Evolutionary conservation across 179 eudicot species (phyloP).

Genomic region (Monotropa hypopitys): DNA sequence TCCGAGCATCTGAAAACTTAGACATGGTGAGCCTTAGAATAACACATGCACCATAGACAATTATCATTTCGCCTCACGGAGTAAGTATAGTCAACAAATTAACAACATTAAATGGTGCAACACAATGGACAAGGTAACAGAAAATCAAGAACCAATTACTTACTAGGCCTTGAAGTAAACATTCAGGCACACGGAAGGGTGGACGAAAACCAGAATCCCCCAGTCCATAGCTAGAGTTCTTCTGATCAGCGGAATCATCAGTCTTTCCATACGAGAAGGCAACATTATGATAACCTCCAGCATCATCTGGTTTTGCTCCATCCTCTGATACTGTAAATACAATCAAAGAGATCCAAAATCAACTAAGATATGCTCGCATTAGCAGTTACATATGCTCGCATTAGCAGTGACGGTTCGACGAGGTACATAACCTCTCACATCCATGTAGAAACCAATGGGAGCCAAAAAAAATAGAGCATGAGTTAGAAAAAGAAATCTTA

Average conservation of each 20-base stretch:
- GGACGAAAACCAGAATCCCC: constrained; percentile 42
- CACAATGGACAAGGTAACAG: constrained; percentile 6
- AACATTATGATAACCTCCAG: constrained; percentile 47
- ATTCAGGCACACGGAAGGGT: constrained; percentile 63
- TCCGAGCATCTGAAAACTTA: constrained; percentile 98
- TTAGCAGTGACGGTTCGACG: constrained; percentile 1
- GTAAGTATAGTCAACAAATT: constrained; percentile 26
- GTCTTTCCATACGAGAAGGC: constrained; percentile 63
- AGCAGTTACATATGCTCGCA: neutral
- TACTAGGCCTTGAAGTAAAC: constrained; percentile 63
- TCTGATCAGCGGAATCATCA: constrained; percentile 35
- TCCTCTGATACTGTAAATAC: constrained; percentile 32
- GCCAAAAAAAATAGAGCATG: neutral
- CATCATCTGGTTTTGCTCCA: constrained; percentile 21
- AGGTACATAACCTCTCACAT: neutral
- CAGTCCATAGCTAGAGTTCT: constrained; percentile 26
- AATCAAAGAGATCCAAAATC: constrained; percentile 11
- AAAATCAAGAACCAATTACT: constrained; percentile 21
- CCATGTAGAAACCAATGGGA: neutral
- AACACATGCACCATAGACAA: constrained; percentile 46
- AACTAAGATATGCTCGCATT: constrained; percentile 4
- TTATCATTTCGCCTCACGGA: constrained; percentile 38
- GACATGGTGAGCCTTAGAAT: constrained; percentile 81
- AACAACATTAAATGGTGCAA: constrained; percentile 9
- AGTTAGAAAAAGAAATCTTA: constrained; percentile 30